Percentiles rank a stretch among this genome's conserved stretches.
Conservation (phyloP, 75 land plant genomes). For the Cunninghamia lanceolata region DNA sequence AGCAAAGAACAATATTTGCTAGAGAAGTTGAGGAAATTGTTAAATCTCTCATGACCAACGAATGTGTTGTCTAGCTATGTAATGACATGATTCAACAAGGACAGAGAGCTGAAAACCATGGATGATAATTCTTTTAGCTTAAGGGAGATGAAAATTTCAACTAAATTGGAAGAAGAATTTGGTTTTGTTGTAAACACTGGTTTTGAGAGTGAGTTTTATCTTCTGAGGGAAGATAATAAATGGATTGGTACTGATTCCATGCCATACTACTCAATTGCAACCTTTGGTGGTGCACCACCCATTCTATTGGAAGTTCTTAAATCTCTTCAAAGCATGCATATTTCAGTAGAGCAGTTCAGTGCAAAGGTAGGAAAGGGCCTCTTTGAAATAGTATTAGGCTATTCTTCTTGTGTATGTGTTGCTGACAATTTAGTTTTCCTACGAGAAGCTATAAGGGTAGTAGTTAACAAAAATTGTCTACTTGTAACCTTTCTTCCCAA, state of each 20-base stretch:
- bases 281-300: slow-evolving; percentile 68
- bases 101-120: too few species aligned
- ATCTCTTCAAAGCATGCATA: too few species aligned
- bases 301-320: slow-evolving; percentile 55
- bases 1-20: slow-evolving; percentile 66
- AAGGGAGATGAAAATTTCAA: too few species aligned
- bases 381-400: slow-evolving; percentile 70
- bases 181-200: too few species aligned
- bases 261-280: slow-evolving; percentile 76
- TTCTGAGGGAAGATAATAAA: slow-evolving; percentile 50
- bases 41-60: slow-evolving; percentile 54
- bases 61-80: slow-evolving; percentile 76
- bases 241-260: slow-evolving; percentile 80
- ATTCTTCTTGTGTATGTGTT: slow-evolving; percentile 35
- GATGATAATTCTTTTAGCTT: too few species aligned
- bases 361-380: slow-evolving; percentile 93
- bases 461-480: slow-evolving; percentile 71
- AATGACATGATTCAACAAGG: too few species aligned
- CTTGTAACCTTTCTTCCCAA: slow-evolving; percentile 93
- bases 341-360: slow-evolving; percentile 68
- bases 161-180: too few species aligned
- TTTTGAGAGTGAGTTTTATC: too few species aligned
- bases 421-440: slow-evolving; percentile 49
- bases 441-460: slow-evolving; percentile 68
- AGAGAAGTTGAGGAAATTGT: slow-evolving; percentile 57